Evolutionary conservation across 495 filamentous ascomycete genomes (phyloP).

Genomic region (Podospora fimiseda): DNA sequence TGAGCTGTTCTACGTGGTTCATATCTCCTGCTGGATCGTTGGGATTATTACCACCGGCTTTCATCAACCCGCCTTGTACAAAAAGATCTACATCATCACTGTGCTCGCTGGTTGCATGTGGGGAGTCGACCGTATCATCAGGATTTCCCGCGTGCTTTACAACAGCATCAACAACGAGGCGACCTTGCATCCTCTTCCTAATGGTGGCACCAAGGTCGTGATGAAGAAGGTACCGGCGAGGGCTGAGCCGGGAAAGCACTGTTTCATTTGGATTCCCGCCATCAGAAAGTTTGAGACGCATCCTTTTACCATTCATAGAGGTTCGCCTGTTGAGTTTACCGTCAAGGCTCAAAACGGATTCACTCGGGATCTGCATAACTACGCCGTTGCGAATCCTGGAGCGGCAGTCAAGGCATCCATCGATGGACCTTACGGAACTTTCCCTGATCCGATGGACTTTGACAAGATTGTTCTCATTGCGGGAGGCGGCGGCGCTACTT

Average conservation of each 20-base stretch:
- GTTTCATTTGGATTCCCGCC: slow-evolving; percentile 55
- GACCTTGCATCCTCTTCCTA: slow-evolving; percentile 47
- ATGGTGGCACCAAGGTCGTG: slow-evolving; percentile 50
- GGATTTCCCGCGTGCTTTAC: slow-evolving; percentile 38
- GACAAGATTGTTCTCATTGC: slow-evolving; percentile 54
- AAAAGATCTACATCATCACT: slow-evolving; percentile 36
- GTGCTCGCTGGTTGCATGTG: slow-evolving; percentile 44
- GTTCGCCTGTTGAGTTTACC: slow-evolving; percentile 47
- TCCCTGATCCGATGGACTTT: slow-evolving; percentile 49
- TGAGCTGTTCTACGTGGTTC: slow-evolving; percentile 53
- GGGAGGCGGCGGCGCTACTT: slow-evolving; percentile 53
- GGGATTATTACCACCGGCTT: slow-evolving; percentile 45
- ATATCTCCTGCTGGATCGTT: slow-evolving; percentile 46
- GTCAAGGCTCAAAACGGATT: slow-evolving; percentile 52
- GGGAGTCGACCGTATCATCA: slow-evolving; percentile 46
- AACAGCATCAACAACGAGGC: slow-evolving; percentile 51
- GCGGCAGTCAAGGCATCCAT: slow-evolving; percentile 43
- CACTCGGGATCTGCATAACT: slow-evolving; percentile 46
- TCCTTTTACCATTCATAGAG: slow-evolving; percentile 56
- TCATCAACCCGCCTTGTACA: slow-evolving; percentile 45
- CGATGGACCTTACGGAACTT: slow-evolving; percentile 54
- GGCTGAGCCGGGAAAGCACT: slow-evolving; percentile 51
- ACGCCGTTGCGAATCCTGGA: slow-evolving; percentile 44
- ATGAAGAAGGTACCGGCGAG: slow-evolving; percentile 40
- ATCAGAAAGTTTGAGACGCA: slow-evolving; percentile 53